Conservation (phyloP, 441 rosid species). For the Codiaeum variegatum region DNA sequence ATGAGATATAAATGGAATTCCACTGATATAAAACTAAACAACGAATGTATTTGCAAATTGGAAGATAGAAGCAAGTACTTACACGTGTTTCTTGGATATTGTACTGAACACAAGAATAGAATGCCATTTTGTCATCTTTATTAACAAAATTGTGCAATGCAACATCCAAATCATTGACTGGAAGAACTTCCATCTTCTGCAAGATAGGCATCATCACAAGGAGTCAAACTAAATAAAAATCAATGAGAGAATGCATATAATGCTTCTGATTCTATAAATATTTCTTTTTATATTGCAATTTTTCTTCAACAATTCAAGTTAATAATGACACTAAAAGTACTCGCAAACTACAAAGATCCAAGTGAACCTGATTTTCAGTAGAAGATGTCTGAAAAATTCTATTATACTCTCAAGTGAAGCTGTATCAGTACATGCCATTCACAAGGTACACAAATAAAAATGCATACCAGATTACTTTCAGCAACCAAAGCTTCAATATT, state of each 20-base stretch:
- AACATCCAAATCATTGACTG: conserved; percentile 86
- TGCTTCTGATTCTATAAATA: conserved; percentile 9
- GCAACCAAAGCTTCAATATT: conserved; percentile 97
- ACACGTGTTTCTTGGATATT: conserved; percentile 96
- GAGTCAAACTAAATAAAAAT: conserved; percentile 8
- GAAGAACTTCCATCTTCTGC: conserved; percentile 99
- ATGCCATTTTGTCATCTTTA: conserved; percentile 95
- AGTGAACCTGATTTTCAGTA: background rate
- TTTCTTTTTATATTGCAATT: conserved; percentile 2
- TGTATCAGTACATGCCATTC: background rate
- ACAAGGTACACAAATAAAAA: background rate
- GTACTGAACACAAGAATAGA: conserved; percentile 75
- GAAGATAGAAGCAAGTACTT: conserved; percentile 40
- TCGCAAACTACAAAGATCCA: background rate
- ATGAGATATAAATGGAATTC: conserved; percentile 1
- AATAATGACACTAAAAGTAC: background rate
- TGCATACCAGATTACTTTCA: conserved; percentile 81
- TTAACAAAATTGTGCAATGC: conserved; percentile 88
- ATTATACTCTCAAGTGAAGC: background rate
- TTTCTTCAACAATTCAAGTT: conserved; percentile 6
- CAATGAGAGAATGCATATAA: background rate
- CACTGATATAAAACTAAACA: conserved; percentile 5
- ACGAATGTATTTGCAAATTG: conserved; percentile 8
- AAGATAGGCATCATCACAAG: conserved; percentile 23
- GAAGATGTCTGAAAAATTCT: background rate